phyloP scores from a whole-genome alignment of 192 early-diverging fungal species.

The Backusella liffmaniae region DNA sequence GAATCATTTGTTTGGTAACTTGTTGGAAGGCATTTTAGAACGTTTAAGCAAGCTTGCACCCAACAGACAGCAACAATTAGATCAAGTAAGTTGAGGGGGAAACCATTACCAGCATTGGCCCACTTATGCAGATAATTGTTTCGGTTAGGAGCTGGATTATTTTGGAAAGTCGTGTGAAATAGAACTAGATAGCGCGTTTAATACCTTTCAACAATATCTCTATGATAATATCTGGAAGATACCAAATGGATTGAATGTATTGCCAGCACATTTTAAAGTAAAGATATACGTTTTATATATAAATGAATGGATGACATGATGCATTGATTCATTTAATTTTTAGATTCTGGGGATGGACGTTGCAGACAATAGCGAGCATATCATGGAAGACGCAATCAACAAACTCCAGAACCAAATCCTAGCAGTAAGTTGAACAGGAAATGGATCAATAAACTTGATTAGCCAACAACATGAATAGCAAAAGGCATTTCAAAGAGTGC shows the following conservation, averaged over 20 bases:
- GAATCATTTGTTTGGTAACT: not conserved
- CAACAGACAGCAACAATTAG: not conserved
- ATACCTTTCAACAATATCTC: not conserved
- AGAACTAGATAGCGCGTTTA: not conserved
- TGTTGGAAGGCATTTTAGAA: not conserved
- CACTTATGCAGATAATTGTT: too few species aligned
- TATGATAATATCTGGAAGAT: not conserved
- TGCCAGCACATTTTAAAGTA: not conserved
- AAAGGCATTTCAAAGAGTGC: not conserved
- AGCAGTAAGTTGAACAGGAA: not conserved
- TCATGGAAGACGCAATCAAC: not conserved
- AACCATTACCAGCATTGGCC: too few species aligned
- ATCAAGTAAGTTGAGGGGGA: not conserved
- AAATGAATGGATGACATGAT: not conserved
- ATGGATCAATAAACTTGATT: not conserved
- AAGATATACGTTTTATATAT: not conserved
- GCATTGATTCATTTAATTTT: not conserved
- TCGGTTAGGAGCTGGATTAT: not conserved
- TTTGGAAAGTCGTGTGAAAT: not conserved
- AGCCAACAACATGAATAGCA: not conserved
- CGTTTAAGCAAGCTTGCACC: not conserved
- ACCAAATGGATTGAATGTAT: not conserved
- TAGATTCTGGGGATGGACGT: not conserved
- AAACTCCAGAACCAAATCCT: not conserved
- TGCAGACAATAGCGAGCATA: not conserved